phyloP scores from a whole-genome alignment of 2,329 filamentous ascomycete species.

The Sporothrix brunneoviolacea region DNA sequence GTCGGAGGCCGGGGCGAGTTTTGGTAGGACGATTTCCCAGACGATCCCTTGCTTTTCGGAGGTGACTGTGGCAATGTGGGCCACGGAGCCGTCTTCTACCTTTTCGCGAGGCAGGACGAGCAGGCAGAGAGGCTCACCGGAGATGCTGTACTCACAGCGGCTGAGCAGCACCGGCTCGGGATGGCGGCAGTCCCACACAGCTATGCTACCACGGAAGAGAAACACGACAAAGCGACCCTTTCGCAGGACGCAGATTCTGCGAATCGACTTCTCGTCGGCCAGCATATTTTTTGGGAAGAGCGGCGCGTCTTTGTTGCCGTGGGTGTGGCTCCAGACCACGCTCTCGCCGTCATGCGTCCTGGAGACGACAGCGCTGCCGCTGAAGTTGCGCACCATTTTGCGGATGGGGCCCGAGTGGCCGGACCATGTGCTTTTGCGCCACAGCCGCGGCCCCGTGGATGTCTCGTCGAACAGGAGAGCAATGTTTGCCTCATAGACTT shows the following conservation, averaged over 20 bases:
- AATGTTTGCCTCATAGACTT: conserved; percentile 72
- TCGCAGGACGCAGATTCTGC: conserved; percentile 70
- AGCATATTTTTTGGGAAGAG: conserved; percentile 53
- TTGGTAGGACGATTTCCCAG: conserved; percentile 67
- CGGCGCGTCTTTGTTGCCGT: conserved; percentile 39
- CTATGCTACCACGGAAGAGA: conserved; percentile 62
- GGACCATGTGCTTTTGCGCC: conserved; percentile 64
- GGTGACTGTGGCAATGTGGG: conserved; percentile 75
- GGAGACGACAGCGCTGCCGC: conserved; percentile 73
- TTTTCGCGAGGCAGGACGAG: conserved; percentile 63
- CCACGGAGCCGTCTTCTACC: conserved; percentile 47
- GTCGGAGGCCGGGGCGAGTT: conserved; percentile 23
- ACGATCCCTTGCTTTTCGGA: conserved; percentile 72
- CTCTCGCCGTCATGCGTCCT: conserved; percentile 72
- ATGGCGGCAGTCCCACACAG: conserved; percentile 71
- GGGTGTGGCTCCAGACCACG: conserved; percentile 71
- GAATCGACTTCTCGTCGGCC: conserved; percentile 62
- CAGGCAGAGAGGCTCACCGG: conserved; percentile 71
- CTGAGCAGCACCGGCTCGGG: conserved; percentile 53
- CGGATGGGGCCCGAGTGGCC: conserved; percentile 75
- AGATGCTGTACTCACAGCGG: conserved; percentile 49
- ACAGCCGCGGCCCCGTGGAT: conserved; percentile 53
- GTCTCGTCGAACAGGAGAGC: conserved; percentile 74
- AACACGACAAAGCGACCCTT: conserved; percentile 78
- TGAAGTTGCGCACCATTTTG: conserved; percentile 81